Evolutionary conservation across 2,329 filamentous ascomycete genomes (phyloP), one percentile per base, ranked within the genome.

Genomic region (Diplodia scrobiculata): DNA sequence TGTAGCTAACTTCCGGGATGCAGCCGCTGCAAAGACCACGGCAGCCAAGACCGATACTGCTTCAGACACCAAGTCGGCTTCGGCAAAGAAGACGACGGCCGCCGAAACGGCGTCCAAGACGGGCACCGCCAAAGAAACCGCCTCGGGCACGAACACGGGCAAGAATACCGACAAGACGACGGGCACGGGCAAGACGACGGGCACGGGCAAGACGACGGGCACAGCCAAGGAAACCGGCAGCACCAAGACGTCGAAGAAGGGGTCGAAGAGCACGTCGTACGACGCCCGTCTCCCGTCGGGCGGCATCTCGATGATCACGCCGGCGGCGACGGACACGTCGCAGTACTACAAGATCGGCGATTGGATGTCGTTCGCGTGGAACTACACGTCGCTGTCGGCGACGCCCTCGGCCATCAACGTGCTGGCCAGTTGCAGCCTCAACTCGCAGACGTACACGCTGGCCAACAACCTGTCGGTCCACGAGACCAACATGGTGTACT

Each of bases 311-410:
- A 86, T 89, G 84, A 78, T 88, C 65, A 87, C 84, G 5, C 87
- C 87, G 1, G 78, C 79, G 59, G 73, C 79, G 9, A 74, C 78
- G 7, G 79, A 80, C 9, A 79, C 81, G 17, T 77, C 82, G 4
- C 82, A 83, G 65, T 89, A 85, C 77, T 89, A 87, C 81, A 89
- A 88, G 75, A 84, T 89, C 70, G 85, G 85, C 19, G 81, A 89
- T 52, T 81, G 79, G 67, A 78, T 89, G 34, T 89, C 87, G 0
- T 88, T 89, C 70, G 83, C 80, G 21, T 90, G 87, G 87, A 89
- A 90, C 76, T 89, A 89, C 76, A 90, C 87, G 14, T 87, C 84
- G 11, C 78, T 89, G 27, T 82, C 80, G 21, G 79, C 84, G 19
- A 86, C 84, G 0, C 87, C 87, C 0, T 80, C 81, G 0, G 82